Evolutionary conservation across 306 rosid species (phyloP).

Genomic region (Prinsepia uniflora): DNA sequence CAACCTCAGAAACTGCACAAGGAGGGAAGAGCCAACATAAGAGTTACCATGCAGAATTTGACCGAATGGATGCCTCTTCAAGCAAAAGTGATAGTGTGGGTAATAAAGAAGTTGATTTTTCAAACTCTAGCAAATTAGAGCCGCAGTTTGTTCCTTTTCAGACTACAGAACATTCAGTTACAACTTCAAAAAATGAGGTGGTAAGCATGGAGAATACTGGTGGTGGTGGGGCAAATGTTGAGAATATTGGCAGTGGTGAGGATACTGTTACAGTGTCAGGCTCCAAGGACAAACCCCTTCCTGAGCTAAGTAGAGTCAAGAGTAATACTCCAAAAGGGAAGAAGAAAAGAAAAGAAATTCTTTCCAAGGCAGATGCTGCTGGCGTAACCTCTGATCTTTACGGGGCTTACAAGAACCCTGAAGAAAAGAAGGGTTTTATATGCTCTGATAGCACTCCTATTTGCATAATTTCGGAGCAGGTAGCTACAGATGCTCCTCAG

Average conservation of each 20-base stretch:
- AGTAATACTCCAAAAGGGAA: constrained; percentile 32
- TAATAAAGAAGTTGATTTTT: constrained; percentile 29
- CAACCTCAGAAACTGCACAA: constrained; percentile 28
- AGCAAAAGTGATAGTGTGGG: constrained; percentile 33
- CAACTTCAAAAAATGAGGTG: constrained; percentile 32
- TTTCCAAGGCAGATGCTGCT: constrained; percentile 92
- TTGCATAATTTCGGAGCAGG: constrained; percentile 38
- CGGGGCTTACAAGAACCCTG: constrained; percentile 90
- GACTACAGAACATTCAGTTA: constrained; percentile 32
- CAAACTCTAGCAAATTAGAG: constrained; percentile 30
- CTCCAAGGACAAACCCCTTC: constrained; percentile 47
- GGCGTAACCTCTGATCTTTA: constrained; percentile 90
- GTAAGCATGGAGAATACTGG: constrained; percentile 40
- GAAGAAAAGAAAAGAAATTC: constrained; percentile 60
- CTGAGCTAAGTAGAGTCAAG: constrained; percentile 54
- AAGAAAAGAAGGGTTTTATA: constrained; percentile 64
- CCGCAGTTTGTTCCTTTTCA: constrained; percentile 28
- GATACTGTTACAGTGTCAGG: constrained; percentile 34
- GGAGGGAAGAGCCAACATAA: constrained; percentile 34
- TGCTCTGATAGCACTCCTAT: constrained; percentile 35
- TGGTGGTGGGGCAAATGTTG: constrained; percentile 41
- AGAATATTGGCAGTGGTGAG: constrained; percentile 27
- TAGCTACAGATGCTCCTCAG: constrained; percentile 32
- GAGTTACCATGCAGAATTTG: constrained; percentile 35
- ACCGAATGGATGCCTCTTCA: constrained; percentile 21